Conservation (phyloP, 768 basidiomycete genomes). For the Phylloporus arenicola region DNA sequence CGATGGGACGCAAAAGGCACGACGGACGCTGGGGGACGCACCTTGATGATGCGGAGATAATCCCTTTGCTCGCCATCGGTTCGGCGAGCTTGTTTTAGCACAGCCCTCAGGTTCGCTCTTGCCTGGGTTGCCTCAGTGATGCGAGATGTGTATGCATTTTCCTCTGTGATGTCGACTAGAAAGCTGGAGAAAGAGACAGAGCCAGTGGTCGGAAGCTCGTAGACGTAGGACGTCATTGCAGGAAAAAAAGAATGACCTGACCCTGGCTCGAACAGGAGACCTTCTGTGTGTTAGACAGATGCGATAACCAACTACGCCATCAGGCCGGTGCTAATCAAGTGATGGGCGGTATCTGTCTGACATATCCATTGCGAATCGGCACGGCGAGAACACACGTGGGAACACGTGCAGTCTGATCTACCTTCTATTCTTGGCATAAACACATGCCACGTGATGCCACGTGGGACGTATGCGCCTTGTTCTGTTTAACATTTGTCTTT, state of each 20-base stretch:
- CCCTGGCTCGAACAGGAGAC: constrained; percentile 65
- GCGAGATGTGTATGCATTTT: constrained; percentile 45
- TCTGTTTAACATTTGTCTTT: not conserved
- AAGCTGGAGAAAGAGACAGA: constrained; percentile 74
- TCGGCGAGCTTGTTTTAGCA: constrained; percentile 75
- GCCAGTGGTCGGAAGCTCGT: constrained; percentile 82
- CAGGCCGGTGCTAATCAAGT: constrained; percentile 11
- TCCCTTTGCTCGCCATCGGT: constrained; percentile 73
- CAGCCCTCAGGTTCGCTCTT: constrained; percentile 70
- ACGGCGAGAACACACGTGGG: not conserved
- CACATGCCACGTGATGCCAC: constrained; percentile 24
- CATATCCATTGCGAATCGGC: not conserved
- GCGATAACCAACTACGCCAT: constrained; percentile 61
- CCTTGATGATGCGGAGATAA: constrained; percentile 79
- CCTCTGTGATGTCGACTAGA: constrained; percentile 52
- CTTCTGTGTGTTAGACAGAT: constrained; percentile 78
- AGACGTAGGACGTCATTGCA: no score
- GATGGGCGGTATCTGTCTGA: not conserved
- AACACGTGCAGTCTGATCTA: constrained; percentile 13
- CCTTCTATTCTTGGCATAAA: not conserved
- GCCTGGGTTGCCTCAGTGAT: constrained; percentile 75
- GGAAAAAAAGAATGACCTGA: constrained; percentile 24
- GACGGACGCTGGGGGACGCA: constrained; percentile 21
- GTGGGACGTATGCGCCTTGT: constrained; percentile 12
- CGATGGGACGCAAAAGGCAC: no score